A percentile compares a stretch with the other conserved stretches of the same genome.
These are phyloP conservation scores for Cymbopogon citratus DNA, from an alignment of 176 grass and related monocot genomes.

Conservation along the genomic window DNA sequence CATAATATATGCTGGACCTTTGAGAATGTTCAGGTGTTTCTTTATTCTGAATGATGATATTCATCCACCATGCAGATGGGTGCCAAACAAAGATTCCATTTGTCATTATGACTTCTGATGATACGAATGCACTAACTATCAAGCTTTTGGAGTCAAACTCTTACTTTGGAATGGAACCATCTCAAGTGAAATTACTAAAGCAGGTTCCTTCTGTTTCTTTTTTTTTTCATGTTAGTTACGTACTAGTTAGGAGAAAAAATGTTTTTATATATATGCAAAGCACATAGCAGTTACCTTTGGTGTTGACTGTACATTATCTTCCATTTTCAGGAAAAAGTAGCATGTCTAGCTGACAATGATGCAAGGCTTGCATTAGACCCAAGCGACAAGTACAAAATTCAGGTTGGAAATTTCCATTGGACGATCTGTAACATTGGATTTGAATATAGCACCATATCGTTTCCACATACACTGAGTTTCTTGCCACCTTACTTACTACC, in stretches of 20 bases:
- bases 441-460: not conserved
- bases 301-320: constrained; percentile 16
- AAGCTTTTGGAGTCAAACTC: constrained; percentile 85
- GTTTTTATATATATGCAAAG: not conserved
- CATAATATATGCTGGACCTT: not conserved
- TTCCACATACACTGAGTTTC: not conserved
- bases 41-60: constrained; percentile 15
- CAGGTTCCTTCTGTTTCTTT: constrained; percentile 49
- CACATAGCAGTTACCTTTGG: not conserved
- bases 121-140: constrained; percentile 70
- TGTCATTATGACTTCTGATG: constrained; percentile 97
- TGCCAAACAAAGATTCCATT: constrained; percentile 62
- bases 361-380: constrained; percentile 86
- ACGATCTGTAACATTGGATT: not conserved
- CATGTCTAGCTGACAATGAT: constrained; percentile 85
- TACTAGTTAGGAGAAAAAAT: not conserved
- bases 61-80: constrained; percentile 34
- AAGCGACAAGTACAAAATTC: constrained; percentile 95
- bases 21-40: not conserved
- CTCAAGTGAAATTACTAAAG: constrained; percentile 92
- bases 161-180: constrained; percentile 85
- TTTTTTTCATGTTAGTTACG: not conserved
- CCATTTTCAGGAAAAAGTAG: constrained; percentile 80
- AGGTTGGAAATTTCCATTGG: constrained; percentile 45
- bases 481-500: constrained; percentile 1